These are phyloP conservation scores for Fusarium chuoi DNA, from an alignment of 2,329 filamentous ascomycete genomes.

Conservation along the genomic window DNA sequence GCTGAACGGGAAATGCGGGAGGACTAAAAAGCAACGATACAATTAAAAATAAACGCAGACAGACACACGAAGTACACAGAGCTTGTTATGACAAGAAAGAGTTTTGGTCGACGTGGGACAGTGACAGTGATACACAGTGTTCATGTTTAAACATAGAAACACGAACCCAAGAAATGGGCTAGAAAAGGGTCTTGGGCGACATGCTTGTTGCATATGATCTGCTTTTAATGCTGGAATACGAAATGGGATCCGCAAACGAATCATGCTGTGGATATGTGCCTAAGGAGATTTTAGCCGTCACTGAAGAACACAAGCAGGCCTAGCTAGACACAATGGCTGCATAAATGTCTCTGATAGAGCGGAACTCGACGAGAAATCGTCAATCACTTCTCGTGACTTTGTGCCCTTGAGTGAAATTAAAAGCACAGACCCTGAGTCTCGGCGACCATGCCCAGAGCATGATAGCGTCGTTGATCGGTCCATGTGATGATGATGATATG, in stretches of 20 bases:
- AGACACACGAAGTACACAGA: neutral
- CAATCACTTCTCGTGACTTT: neutral
- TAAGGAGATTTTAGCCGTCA: neutral
- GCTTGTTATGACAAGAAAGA: neutral
- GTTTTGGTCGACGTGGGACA: neutral
- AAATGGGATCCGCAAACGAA: conserved; percentile 2
- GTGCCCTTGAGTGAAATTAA: conserved; percentile 7
- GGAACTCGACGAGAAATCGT: neutral
- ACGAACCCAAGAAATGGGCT: neutral
- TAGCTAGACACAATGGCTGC: neutral
- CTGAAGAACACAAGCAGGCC: neutral
- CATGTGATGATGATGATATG: conserved; percentile 29
- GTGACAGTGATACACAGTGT: neutral
- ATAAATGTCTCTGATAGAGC: neutral
- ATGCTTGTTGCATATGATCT: conserved; percentile 31
- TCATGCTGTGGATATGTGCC: conserved; percentile 7
- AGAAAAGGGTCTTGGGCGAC: conserved; percentile 5
- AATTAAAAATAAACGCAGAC: neutral
- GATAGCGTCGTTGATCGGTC: conserved; percentile 15
- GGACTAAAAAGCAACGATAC: conserved; percentile 6
- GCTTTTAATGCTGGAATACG: conserved; percentile 22
- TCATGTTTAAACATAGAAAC: conserved; percentile 7
- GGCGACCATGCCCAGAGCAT: conserved; percentile 26
- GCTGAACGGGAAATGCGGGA: conserved; percentile 26
- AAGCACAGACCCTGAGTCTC: conserved; percentile 8